Conservation (phyloP, 2,329 filamentous ascomycete genomes). For the Stachybotrys echinatus region DNA sequence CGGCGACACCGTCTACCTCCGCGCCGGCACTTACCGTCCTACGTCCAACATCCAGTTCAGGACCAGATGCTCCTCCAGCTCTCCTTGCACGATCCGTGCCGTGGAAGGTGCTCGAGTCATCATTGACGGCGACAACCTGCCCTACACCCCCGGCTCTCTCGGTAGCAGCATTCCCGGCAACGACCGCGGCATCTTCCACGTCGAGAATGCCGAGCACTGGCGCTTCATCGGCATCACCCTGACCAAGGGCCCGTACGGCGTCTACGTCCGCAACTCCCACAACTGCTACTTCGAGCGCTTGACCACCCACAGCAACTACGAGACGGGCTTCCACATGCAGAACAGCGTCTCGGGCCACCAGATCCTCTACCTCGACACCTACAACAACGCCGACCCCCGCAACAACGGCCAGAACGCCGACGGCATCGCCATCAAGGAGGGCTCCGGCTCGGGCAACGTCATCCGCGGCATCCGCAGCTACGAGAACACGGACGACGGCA, state of each 20-base stretch:
- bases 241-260: not conserved
- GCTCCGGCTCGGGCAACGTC: not conserved
- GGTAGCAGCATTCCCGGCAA: not conserved
- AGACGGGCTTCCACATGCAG: constrained; percentile 1
- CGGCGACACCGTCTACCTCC: not conserved
- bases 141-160: not conserved
- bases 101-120: not conserved
- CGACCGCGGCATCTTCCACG: not conserved
- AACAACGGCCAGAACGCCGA: constrained; percentile 1
- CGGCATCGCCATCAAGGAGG: not conserved
- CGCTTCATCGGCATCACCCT: not conserved
- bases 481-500: constrained; percentile 1
- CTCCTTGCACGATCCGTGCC: not conserved
- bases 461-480: constrained; percentile 1
- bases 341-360: not conserved
- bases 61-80: not conserved
- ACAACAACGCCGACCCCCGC: constrained; percentile 1
- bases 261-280: not conserved
- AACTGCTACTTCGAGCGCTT: not conserved
- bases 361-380: not conserved
- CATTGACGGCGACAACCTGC: not conserved
- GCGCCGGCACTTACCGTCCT: not conserved
- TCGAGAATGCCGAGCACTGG: not conserved
- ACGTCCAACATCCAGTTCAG: not conserved
- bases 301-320: constrained; percentile 1